These are phyloP conservation scores for Kalaharituber pfeilii DNA, from an alignment of 2,329 filamentous ascomycete species.

Conservation along the genomic window DNA sequence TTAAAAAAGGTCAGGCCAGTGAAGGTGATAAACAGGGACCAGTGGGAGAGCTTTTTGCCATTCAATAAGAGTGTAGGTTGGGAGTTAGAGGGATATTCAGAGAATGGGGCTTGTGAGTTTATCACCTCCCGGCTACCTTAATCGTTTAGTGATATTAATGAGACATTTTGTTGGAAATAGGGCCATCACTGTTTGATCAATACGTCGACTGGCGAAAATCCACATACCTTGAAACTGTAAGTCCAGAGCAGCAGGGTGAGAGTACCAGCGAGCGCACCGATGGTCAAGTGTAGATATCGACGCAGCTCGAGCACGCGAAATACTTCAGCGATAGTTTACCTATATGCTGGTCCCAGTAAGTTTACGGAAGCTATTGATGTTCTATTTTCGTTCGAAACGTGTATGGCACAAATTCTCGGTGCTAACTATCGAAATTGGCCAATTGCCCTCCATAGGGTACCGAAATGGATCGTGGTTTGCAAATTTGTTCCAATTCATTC, in stretches of 20 bases:
- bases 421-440: neutral
- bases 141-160: neutral
- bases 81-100: slow-evolving; percentile 18
- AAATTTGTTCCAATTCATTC: too few species aligned
- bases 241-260: too few species aligned
- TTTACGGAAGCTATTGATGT: neutral
- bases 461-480: too few species aligned
- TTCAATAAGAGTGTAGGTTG: slow-evolving; percentile 20
- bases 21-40: slow-evolving; percentile 22
- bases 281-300: neutral
- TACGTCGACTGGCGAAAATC: slow-evolving; percentile 20
- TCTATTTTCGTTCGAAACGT: neutral
- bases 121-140: neutral
- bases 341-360: neutral
- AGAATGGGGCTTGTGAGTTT: slow-evolving; percentile 21
- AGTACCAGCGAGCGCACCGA: too few species aligned
- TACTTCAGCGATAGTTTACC: neutral
- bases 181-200: slow-evolving; percentile 21
- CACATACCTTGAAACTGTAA: neutral
- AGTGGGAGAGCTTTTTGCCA: slow-evolving; percentile 23
- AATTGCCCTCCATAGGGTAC: too few species aligned
- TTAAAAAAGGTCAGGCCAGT: slow-evolving; percentile 17
- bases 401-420: neutral
- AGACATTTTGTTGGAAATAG: slow-evolving; percentile 6
- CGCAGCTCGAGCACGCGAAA: neutral